phyloP scores from a whole-genome alignment of 345 rosid genomes.

The Boechera stricta region DNA sequence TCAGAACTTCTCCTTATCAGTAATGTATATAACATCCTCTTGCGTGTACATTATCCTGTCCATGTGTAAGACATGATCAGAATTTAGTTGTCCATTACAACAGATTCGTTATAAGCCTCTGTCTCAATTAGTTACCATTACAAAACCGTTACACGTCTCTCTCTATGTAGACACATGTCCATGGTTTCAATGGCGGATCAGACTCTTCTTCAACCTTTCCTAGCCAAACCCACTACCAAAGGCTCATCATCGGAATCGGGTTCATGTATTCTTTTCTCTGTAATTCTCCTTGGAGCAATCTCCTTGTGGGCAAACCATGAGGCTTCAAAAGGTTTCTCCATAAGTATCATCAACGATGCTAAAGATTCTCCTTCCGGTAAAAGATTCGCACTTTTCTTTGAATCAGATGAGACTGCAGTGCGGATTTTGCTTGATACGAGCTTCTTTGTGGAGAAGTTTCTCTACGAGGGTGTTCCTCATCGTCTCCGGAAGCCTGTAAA shows the following conservation, averaged over 20 bases:
- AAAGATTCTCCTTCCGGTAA: constrained; percentile 46
- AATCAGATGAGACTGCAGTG: constrained; percentile 60
- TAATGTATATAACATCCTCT: constrained; percentile 36
- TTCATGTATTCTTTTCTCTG: constrained; percentile 34
- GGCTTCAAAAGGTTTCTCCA: constrained; percentile 59
- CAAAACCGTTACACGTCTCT: constrained; percentile 35
- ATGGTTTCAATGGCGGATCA: constrained; percentile 46
- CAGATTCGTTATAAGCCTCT: constrained; percentile 34
- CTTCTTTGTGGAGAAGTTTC: constrained; percentile 50
- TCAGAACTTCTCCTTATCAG: constrained; percentile 6
- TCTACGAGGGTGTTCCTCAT: constrained; percentile 49
- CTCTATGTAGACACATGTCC: constrained; percentile 28
- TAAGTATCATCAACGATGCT: constrained; percentile 52
- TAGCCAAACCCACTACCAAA: constrained; percentile 26
- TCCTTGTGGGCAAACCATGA: constrained; percentile 66
- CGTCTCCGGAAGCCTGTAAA: constrained; percentile 42
- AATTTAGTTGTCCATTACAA: constrained; percentile 39
- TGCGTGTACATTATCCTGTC: constrained; percentile 45
- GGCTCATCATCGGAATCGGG: background rate
- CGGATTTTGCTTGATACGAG: constrained; percentile 55
- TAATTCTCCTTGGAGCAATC: constrained; percentile 51
- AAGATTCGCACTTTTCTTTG: constrained; percentile 55
- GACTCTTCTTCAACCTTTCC: constrained; percentile 46
- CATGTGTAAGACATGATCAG: constrained; percentile 54
- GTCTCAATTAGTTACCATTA: constrained; percentile 27